Evolutionary conservation across 768 basidiomycete species (phyloP).

Genomic region (Mycena leptocephala): DNA sequence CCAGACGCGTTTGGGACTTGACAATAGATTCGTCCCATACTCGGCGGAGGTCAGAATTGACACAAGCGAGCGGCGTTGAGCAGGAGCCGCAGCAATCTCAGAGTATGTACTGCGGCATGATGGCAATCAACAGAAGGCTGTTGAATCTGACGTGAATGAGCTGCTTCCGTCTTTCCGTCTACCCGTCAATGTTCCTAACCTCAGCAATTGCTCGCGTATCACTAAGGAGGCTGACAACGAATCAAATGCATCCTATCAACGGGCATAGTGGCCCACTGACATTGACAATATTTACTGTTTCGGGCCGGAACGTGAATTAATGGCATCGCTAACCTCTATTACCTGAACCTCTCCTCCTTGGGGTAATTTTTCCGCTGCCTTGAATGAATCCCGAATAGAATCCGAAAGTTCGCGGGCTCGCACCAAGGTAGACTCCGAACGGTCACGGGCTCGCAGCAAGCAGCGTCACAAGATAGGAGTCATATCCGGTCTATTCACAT

Average conservation of each 20-base stretch:
- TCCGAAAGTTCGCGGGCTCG: not conserved
- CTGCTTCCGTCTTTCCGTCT: not conserved
- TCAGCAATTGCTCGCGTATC: not conserved
- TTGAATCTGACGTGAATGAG: not conserved
- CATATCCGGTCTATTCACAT: no score
- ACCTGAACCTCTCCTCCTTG: no score
- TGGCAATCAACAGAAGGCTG: not conserved
- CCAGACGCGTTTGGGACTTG: not conserved
- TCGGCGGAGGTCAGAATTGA: not conserved
- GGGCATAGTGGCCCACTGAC: not conserved
- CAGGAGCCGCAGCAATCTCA: not conserved
- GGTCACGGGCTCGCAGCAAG: no score
- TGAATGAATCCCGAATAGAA: not conserved
- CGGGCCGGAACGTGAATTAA: no score
- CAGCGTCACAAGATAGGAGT: no score
- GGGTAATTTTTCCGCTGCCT: not conserved
- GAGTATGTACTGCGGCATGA: not conserved
- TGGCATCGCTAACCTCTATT: no score
- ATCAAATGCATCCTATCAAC: not conserved
- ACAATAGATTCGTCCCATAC: no score
- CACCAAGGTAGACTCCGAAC: no score
- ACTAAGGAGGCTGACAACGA: not conserved
- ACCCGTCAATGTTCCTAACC: no score
- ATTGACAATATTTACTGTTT: not conserved
- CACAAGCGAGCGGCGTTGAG: not conserved